Evolutionary conservation across 2,329 filamentous ascomycete species (phyloP).

Genomic region (Bisporella sp.): DNA sequence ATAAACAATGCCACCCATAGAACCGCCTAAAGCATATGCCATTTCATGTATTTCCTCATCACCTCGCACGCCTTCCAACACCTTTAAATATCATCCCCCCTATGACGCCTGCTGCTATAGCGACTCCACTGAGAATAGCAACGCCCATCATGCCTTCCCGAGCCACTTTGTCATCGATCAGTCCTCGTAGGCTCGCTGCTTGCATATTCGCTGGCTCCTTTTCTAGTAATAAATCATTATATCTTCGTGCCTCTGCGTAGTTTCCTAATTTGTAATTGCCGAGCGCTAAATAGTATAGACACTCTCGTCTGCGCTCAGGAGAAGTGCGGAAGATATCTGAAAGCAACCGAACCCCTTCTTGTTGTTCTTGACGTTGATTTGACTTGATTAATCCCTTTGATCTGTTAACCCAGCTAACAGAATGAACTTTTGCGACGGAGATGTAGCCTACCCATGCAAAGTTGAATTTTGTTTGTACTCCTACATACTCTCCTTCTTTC

Average conservation of each 20-base stretch:
- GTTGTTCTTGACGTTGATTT: conserved; percentile 73
- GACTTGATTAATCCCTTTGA: conserved; percentile 90
- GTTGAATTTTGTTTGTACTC: conserved; percentile 98
- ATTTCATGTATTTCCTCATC: conserved; percentile 1
- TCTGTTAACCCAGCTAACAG: neutral
- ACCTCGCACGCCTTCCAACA: conserved; percentile 46
- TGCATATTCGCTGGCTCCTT: conserved; percentile 90
- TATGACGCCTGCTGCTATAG: conserved; percentile 87
- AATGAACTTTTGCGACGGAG: neutral
- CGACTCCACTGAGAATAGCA: conserved; percentile 88
- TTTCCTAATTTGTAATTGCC: conserved; percentile 98
- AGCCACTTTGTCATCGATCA: conserved; percentile 95
- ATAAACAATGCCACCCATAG: too few relatives aligned
- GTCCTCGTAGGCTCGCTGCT: conserved; percentile 72
- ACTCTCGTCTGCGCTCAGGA: conserved; percentile 90
- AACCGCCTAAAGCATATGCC: too few relatives aligned
- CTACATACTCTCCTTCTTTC: conserved; percentile 94
- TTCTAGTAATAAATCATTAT: conserved; percentile 88
- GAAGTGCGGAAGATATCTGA: conserved; percentile 94
- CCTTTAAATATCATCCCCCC: conserved; percentile 82
- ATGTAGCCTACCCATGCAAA: conserved; percentile 77
- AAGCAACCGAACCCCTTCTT: conserved; percentile 87
- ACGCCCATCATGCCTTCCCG: conserved; percentile 92
- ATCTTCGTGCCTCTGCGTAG: conserved; percentile 88
- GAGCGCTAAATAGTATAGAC: conserved; percentile 93